phyloP scores from a whole-genome alignment of 2,329 filamentous ascomycete genomes.

The Nigrospora sphaerica region DNA sequence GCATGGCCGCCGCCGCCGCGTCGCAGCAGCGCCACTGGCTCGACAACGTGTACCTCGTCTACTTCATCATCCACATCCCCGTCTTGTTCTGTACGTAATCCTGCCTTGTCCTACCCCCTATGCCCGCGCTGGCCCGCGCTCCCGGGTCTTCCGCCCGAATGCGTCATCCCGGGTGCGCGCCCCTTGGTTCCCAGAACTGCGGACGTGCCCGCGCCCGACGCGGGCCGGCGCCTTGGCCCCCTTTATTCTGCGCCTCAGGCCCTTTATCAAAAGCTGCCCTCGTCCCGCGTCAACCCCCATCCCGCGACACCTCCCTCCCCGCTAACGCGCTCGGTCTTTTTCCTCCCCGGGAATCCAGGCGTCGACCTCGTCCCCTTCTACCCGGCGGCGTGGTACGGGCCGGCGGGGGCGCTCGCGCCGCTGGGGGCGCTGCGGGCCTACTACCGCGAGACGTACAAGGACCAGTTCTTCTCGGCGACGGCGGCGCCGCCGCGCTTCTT shows the following conservation, averaged over 20 bases:
- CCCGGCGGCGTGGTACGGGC: constrained; percentile 32
- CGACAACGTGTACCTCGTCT: constrained; percentile 22
- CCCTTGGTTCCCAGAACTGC: neutral
- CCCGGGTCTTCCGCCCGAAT: neutral
- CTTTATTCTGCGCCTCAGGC: neutral
- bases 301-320: neutral
- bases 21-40: constrained; percentile 8
- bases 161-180: neutral
- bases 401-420: constrained; percentile 38
- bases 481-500: constrained; percentile 39
- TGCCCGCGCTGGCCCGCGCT: neutral
- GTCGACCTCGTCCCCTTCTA: constrained; percentile 49
- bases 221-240: neutral
- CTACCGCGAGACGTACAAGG: constrained; percentile 42
- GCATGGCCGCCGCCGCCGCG: constrained; percentile 12
- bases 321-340: too few relatives aligned
- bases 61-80: constrained; percentile 24
- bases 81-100: constrained; percentile 21
- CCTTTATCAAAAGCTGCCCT: neutral
- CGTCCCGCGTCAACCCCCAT: neutral
- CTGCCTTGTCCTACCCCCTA: too few relatives aligned
- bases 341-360: constrained; percentile 23
- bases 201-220: neutral
- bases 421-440: constrained; percentile 35
- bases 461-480: constrained; percentile 41